These are phyloP conservation scores for Iberis pinnata DNA, from an alignment of 345 rosid genomes.

Conservation along the genomic window DNA sequence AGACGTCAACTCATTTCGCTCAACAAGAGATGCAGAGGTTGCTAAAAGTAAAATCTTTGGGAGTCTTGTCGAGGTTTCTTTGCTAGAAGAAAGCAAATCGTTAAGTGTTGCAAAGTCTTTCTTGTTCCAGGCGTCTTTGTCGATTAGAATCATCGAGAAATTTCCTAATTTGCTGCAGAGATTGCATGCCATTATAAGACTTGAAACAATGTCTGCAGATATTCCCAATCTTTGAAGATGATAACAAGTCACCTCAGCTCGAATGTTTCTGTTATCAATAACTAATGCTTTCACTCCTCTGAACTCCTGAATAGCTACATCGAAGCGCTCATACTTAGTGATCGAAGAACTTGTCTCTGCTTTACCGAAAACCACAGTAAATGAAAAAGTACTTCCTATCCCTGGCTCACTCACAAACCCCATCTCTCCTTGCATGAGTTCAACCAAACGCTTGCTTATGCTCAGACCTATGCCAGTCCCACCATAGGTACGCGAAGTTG, in stretches of 20 bases:
- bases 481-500: slow-evolving; percentile 91
- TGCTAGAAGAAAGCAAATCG: background rate
- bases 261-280: slow-evolving; percentile 60
- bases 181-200: slow-evolving; percentile 37
- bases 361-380: slow-evolving; percentile 59
- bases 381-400: slow-evolving; percentile 79
- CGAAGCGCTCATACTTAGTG: slow-evolving; percentile 38
- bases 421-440: slow-evolving; percentile 90
- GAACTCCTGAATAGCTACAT: slow-evolving; percentile 44
- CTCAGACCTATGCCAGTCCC: slow-evolving; percentile 97
- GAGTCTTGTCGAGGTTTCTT: background rate
- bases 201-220: slow-evolving; percentile 33
- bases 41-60: slow-evolving; percentile 24
- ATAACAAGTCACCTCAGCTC: slow-evolving; percentile 73
- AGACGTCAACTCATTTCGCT: slow-evolving; percentile 44
- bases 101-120: slow-evolving; percentile 35
- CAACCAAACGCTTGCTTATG: slow-evolving; percentile 81
- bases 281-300: slow-evolving; percentile 61
- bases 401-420: slow-evolving; percentile 75
- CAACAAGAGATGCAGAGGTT: slow-evolving; percentile 32
- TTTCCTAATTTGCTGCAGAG: slow-evolving; percentile 35
- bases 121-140: slow-evolving; percentile 66
- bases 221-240: slow-evolving; percentile 73
- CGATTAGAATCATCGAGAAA: slow-evolving; percentile 54
- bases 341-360: slow-evolving; percentile 39